These are phyloP conservation scores for Vaccinium myrtillus DNA, from an alignment of 148 eudicot species.

Conservation along the genomic window DNA sequence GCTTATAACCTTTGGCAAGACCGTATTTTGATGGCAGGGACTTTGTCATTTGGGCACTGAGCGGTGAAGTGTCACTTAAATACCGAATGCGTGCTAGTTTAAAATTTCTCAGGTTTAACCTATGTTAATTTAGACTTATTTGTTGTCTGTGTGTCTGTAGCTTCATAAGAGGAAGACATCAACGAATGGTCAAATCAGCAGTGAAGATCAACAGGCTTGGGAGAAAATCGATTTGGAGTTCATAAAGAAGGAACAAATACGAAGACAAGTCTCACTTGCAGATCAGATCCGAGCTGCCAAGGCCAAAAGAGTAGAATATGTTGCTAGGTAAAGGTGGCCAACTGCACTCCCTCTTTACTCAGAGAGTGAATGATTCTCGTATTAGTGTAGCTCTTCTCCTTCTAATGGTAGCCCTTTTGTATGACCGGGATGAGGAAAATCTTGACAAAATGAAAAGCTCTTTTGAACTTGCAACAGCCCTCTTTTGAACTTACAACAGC, in stretches of 20 bases:
- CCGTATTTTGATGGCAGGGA: background rate
- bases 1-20: background rate
- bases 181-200: conserved; percentile 28
- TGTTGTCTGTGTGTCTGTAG: conserved; percentile 27
- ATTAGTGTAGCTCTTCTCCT: background rate
- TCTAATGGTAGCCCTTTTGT: background rate
- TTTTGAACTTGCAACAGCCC: background rate
- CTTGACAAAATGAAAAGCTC: background rate
- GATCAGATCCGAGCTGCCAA: conserved; percentile 87
- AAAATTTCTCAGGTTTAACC: background rate
- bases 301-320: conserved; percentile 37
- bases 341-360: conserved; percentile 15
- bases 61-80: background rate
- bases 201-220: conserved; percentile 46
- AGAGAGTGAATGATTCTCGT: conserved; percentile 10
- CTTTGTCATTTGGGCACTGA: background rate
- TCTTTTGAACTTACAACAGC: background rate
- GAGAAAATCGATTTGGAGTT: conserved; percentile 63
- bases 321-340: conserved; percentile 14
- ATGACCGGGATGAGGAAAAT: background rate
- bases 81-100: background rate
- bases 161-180: conserved; percentile 53
- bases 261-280: conserved; percentile 60
- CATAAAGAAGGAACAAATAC: conserved; percentile 36
- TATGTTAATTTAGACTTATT: background rate